These are phyloP conservation scores for Eurotiales sp. DNA, from an alignment of 2,329 filamentous ascomycete genomes.

Conservation along the genomic window DNA sequence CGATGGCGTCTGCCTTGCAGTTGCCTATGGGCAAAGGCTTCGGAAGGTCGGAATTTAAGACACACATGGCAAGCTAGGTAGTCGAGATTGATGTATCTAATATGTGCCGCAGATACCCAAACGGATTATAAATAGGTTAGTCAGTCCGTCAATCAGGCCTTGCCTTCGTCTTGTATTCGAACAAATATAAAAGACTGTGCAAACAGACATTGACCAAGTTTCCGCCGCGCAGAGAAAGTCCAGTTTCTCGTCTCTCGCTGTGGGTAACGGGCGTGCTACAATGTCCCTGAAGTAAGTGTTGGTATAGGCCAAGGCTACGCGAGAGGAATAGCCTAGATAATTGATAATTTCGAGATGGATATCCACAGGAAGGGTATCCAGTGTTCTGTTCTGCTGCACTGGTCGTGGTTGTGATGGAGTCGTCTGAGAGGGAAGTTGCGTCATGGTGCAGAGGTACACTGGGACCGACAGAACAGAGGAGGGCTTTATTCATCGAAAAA, in stretches of 20 bases:
- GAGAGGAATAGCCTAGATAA: conserved; percentile 9
- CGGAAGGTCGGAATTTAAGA: conserved; percentile 7
- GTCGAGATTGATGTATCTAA: conserved; percentile 2
- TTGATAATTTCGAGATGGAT: conserved; percentile 13
- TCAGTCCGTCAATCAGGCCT: too few species aligned
- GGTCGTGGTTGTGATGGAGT: neutral
- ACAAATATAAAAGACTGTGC: neutral
- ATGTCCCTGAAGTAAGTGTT: conserved; percentile 12
- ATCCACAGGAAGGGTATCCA: conserved; percentile 8
- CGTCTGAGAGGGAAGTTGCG: neutral
- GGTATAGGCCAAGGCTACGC: conserved; percentile 13
- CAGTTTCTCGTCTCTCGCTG: neutral
- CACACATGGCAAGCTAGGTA: conserved; percentile 13
- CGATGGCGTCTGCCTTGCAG: conserved; percentile 4
- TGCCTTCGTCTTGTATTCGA: neutral
- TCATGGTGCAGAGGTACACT: too few species aligned
- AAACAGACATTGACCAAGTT: conserved; percentile 13
- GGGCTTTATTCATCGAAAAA: too few species aligned
- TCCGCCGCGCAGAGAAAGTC: conserved; percentile 4
- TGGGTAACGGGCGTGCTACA: conserved; percentile 6
- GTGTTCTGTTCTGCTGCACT: neutral
- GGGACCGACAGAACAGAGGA: too few species aligned
- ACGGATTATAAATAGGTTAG: neutral
- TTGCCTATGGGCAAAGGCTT: conserved; percentile 10
- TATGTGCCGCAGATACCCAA: neutral